Percentiles rank a stretch among this genome's conserved stretches.
phyloP scores from a whole-genome alignment of 768 basidiomycete species.

The Hypsizygus marmoreus region DNA sequence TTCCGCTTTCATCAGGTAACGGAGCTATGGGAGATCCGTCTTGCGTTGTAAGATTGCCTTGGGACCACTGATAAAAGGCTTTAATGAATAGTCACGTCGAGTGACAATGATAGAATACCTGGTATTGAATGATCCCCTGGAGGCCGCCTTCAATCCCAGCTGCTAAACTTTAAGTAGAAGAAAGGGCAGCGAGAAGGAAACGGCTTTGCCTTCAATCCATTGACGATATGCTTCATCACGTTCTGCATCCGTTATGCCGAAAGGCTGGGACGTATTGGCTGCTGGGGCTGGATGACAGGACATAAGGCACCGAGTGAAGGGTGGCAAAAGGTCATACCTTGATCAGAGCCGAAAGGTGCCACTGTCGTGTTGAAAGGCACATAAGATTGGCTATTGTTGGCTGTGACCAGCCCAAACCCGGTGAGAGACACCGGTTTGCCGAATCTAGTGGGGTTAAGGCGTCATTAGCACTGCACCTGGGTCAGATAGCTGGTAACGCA shows the following conservation, averaged over 20 bases:
- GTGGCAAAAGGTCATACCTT: slow-evolving; percentile 17
- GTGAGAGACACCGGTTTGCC: slow-evolving; percentile 56
- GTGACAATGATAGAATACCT: slow-evolving; percentile 26
- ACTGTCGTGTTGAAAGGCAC: slow-evolving; percentile 62
- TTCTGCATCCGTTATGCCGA: slow-evolving; percentile 55
- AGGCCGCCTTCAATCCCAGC: slow-evolving; percentile 44
- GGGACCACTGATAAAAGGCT: slow-evolving; percentile 52
- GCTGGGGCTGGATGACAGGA: neutral
- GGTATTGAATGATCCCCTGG: slow-evolving; percentile 49
- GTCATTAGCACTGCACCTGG: slow-evolving; percentile 1
- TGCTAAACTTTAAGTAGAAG: slow-evolving; percentile 20
- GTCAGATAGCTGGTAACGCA: slow-evolving; percentile 8
- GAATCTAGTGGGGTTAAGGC: slow-evolving; percentile 36
- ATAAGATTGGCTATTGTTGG: slow-evolving; percentile 50
- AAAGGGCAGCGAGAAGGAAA: neutral
- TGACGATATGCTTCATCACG: slow-evolving; percentile 53
- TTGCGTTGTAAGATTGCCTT: slow-evolving; percentile 47
- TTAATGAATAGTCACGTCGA: slow-evolving; percentile 18
- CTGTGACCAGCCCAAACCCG: slow-evolving; percentile 66
- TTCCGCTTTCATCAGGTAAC: slow-evolving; percentile 30
- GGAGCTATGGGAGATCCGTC: slow-evolving; percentile 48
- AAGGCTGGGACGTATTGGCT: slow-evolving; percentile 27
- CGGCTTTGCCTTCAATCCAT: slow-evolving; percentile 50
- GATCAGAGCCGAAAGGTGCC: slow-evolving; percentile 40
- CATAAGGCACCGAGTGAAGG: neutral